These are phyloP conservation scores for Neurospora tetrasperma DNA, from an alignment of 495 filamentous ascomycete genomes.

Conservation along the genomic window DNA sequence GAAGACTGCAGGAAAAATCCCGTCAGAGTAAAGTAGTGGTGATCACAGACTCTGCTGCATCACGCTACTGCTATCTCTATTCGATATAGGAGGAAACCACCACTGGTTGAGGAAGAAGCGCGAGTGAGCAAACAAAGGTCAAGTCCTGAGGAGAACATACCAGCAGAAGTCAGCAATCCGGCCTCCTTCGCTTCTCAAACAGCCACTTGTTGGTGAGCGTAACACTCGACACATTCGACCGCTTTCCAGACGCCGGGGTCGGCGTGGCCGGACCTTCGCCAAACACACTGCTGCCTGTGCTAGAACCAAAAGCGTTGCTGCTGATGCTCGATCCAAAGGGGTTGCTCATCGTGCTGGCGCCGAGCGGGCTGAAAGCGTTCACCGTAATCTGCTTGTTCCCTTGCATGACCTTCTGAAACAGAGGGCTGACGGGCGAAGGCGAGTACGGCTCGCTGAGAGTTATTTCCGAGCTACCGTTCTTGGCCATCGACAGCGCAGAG, in stretches of 20 bases:
- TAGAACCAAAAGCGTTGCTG: slow-evolving; percentile 5
- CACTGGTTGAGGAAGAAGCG: background rate
- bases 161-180: background rate
- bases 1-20: background rate
- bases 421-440: slow-evolving; percentile 39
- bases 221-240: slow-evolving; percentile 59
- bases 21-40: background rate
- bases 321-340: slow-evolving; percentile 17
- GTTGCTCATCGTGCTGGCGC: slow-evolving; percentile 14
- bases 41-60: slow-evolving; percentile 15
- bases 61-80: slow-evolving; percentile 23
- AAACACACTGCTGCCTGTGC: slow-evolving; percentile 20
- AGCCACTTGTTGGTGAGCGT: slow-evolving; percentile 83
- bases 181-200: slow-evolving; percentile 61
- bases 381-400: slow-evolving; percentile 38
- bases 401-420: slow-evolving; percentile 58
- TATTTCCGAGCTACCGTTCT: slow-evolving; percentile 6
- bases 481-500: slow-evolving; percentile 13
- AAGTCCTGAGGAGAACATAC: background rate
- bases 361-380: slow-evolving; percentile 40
- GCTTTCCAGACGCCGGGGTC: slow-evolving; percentile 55
- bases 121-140: background rate
- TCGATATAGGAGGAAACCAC: slow-evolving; percentile 7
- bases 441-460: slow-evolving; percentile 19
- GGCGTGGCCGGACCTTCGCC: slow-evolving; percentile 39